Evolutionary conservation across 768 basidiomycete species (phyloP).

Genomic region (Gloeophyllum trabeum): DNA sequence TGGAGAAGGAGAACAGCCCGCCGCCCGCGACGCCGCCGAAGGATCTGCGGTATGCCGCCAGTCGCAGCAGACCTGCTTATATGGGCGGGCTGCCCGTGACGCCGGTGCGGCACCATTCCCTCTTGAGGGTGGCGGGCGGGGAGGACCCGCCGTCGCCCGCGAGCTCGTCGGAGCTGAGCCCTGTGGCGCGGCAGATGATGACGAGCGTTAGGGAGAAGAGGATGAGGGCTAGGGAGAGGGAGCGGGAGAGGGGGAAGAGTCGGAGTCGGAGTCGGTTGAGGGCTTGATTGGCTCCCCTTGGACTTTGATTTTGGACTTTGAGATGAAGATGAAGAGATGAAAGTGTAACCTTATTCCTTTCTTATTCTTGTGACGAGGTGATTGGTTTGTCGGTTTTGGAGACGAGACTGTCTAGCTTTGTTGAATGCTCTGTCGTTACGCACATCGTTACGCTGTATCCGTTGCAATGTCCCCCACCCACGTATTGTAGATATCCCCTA

Average conservation of each 20-base stretch:
- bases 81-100: conserved; percentile 31
- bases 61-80: conserved; percentile 3
- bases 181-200: conserved; percentile 60
- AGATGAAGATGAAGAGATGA: too few species aligned
- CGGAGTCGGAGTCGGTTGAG: background rate
- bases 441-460: too few species aligned
- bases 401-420: too few species aligned
- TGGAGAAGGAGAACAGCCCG: conserved; percentile 17
- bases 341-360: too few species aligned
- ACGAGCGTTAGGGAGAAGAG: conserved; percentile 37
- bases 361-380: too few species aligned
- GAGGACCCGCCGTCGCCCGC: conserved; percentile 43
- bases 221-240: conserved; percentile 7
- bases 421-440: too few species aligned
- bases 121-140: conserved; percentile 19
- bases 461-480: too few species aligned
- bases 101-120: conserved; percentile 30
- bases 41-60: conserved; percentile 1
- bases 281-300: too few species aligned
- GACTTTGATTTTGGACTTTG: too few species aligned
- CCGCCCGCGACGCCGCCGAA: conserved; percentile 3
- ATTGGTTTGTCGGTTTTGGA: too few species aligned
- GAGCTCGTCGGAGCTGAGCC: conserved; percentile 66
- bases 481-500: too few species aligned
- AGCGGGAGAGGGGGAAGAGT: background rate